Evolutionary conservation across 1,139 yeast species (phyloP), one percentile per base, ranked within the genome.

Genomic region (Entelexis paramagnoliae): DNA sequence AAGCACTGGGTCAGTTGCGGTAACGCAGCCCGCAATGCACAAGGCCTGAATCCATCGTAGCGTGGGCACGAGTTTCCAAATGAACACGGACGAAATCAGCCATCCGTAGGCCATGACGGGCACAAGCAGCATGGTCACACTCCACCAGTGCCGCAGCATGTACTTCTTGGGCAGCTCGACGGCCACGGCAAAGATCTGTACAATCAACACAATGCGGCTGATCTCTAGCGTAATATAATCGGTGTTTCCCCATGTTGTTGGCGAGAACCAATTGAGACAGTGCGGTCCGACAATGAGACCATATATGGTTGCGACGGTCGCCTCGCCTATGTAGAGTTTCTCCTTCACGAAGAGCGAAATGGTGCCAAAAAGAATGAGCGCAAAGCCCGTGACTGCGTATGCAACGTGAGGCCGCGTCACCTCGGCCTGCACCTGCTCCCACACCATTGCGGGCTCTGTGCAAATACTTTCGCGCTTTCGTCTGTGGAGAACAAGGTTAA

Each of bases 61-160:
- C n/a, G 83, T 81, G 0, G 96, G 96, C 32, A 91, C 81, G 33
- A 91, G 73, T 28, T 77, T 73, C 88, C 94, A 91, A 47, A 88
- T 76, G 63, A 91, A 89, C 0, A 84, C 73, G 0, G 96, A 95
- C 29, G 89, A 85, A 5, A 88, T 71, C 33, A 91, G 70, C 96
- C 97, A 91, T 20, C 97, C 97, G 53, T 75, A 74, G 0, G 96
- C 85, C 98, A 91, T 91, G 34, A 88, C 95, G 0, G 97, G 97
- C 10, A 89, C 72, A 52, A 91, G 72, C 53, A 91, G 74, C 62
- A 87, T 74, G 16, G 81, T 69, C 29, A 91, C 93, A 1, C 95
- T 83, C 16, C 79, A 60, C 95, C 96, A 87, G 66, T 91, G 98
- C 61, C 80, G 82, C 61, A 81, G 74, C 91, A 91, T 85, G 67